phyloP scores from a whole-genome alignment of 495 filamentous ascomycete species.

The Aspergillus biplanus region DNA sequence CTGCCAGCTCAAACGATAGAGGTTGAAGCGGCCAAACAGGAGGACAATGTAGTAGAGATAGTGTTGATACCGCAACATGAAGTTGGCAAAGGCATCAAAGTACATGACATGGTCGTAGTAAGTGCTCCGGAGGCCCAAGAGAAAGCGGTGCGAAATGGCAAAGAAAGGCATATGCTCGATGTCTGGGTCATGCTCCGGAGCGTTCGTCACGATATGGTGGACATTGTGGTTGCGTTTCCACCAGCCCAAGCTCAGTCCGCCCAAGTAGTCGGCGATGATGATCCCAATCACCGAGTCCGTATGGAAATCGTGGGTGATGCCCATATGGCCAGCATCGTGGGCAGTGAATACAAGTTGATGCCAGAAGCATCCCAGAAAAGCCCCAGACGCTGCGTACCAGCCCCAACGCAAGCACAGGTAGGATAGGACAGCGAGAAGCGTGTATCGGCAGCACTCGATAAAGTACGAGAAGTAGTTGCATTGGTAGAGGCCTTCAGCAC shows the following conservation, averaged over 20 bases:
- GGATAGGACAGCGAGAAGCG: conserved; percentile 64
- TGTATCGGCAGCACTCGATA: conserved; percentile 76
- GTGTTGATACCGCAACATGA: conserved; percentile 75
- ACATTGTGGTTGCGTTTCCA: conserved; percentile 99
- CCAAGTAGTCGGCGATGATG: conserved; percentile 85
- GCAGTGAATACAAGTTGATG: conserved; percentile 95
- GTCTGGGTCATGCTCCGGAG: conserved; percentile 95
- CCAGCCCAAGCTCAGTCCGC: conserved; percentile 91
- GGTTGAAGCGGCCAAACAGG: conserved; percentile 86
- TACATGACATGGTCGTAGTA: conserved; percentile 89
- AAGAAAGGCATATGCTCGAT: conserved; percentile 97
- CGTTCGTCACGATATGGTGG: conserved; percentile 96
- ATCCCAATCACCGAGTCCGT: conserved; percentile 86
- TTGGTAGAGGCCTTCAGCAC: conserved; percentile 75
- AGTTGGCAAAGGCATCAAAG: conserved; percentile 75
- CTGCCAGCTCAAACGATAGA: conserved; percentile 83
- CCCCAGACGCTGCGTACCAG: conserved; percentile 76
- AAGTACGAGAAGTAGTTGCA: conserved; percentile 86
- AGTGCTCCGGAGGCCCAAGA: conserved; percentile 74
- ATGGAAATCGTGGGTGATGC: conserved; percentile 88
- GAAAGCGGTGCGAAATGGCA: conserved; percentile 86
- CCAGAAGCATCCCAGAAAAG: conserved; percentile 86
- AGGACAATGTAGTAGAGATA: conserved; percentile 89
- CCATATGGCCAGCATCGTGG: conserved; percentile 97
- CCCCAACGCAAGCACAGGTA: conserved; percentile 67